Percentiles rank a stretch among this genome's conserved stretches.
Conservation (phyloP, 2,329 filamentous ascomycete genomes). For the Botrytis medusae region DNA sequence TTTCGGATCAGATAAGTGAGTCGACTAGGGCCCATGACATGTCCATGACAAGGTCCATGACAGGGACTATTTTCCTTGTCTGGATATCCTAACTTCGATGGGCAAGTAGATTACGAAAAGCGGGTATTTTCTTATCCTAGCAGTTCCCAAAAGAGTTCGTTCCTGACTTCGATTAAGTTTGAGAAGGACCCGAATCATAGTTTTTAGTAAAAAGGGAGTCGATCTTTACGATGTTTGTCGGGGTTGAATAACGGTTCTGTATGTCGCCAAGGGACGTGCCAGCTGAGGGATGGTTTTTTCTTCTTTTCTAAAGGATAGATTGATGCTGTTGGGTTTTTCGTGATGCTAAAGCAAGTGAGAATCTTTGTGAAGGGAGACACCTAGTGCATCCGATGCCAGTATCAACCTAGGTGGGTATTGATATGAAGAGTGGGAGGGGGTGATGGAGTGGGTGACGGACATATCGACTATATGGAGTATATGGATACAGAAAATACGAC, state of each 20-base stretch:
- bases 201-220: background rate
- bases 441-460: background rate
- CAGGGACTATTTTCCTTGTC: background rate
- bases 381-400: background rate
- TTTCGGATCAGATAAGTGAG: conserved; percentile 12
- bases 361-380: background rate
- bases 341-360: background rate
- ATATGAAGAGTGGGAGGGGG: background rate
- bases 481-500: background rate
- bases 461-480: background rate
- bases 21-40: background rate
- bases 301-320: background rate
- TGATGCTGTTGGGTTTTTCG: background rate
- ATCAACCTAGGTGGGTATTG: background rate
- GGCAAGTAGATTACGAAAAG: background rate
- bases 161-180: background rate
- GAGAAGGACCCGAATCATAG: background rate
- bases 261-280: background rate
- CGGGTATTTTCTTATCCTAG: background rate
- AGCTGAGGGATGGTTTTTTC: background rate
- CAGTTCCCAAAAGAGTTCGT: background rate
- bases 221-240: background rate
- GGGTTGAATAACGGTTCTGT: conserved; percentile 1
- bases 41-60: background rate
- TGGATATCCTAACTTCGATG: background rate